Base-by-base conservation (phyloP, 306 rosid genomes). In the Trichosanthes truncata region DNA sequence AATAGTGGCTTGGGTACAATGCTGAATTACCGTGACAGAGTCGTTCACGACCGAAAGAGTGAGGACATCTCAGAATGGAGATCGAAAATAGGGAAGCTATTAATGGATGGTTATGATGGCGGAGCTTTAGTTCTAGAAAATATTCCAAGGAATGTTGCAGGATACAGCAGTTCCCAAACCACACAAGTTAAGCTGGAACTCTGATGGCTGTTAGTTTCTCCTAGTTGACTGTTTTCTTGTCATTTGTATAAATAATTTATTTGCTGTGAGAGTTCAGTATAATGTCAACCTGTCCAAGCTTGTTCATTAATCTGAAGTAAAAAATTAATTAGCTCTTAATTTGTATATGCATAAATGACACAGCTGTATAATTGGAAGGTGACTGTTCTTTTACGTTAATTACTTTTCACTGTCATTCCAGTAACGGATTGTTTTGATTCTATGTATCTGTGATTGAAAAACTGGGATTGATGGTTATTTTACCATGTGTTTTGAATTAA, bases 11-110 rank as follows among this genome's bases (percentile, higher is more conserved):
- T 92, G 86, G 97, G 97, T 84, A 87, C 96, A 38, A 89, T 94
- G 97, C 97, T 94, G 61, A 92, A 92, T 85, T 94, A 89, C 80
- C 65, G 88, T 5, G 91, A 86, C 77, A 89, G 98, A 84, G 98
- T 94, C 69, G 89, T 94, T 78, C 98, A 94, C 79, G 96, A 94
- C 81, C 82, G 93, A 56, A 88, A 85, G 76, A 88, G 73, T 29
- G 92, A 86, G 76, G 90, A 91, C 52, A 55, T 55, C 72, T 85
- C 94, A 3, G 97, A 94, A 83, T 92, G 98, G 97, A 88, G 90
- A 77, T 82, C 95, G 3, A 94, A 94, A 81, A 92, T 94, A 80
- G 94, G 93, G 23, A 90, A 89, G 84, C 59, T 92, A 85, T 84
- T 94, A 59, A 74, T 86, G 88, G 89, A 92, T 74, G 98, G 97